These are phyloP conservation scores for Oidium heveae DNA, from an alignment of 2,329 filamentous ascomycete genomes.

Conservation along the genomic window DNA sequence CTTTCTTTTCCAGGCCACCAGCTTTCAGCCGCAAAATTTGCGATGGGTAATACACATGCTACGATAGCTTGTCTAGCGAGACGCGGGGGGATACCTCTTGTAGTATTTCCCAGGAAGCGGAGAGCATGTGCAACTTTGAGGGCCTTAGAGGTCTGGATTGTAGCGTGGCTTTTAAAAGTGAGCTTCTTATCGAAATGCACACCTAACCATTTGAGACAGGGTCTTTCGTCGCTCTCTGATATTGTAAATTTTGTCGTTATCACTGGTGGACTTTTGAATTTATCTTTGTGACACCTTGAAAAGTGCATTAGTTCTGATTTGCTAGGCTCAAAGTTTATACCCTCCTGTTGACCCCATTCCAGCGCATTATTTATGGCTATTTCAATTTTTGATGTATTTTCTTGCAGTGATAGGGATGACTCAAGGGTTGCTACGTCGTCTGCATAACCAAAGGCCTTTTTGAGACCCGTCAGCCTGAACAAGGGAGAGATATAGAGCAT, in stretches of 20 bases:
- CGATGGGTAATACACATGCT: background rate
- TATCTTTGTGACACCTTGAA: background rate
- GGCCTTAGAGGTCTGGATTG: background rate
- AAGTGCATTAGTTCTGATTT: background rate
- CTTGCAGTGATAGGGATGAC: no score
- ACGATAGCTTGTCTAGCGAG: background rate
- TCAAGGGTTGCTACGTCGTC: no score
- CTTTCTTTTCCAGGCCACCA: background rate
- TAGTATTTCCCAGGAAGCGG: background rate
- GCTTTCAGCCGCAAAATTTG: background rate
- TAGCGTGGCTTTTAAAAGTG: background rate
- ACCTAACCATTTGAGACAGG: background rate
- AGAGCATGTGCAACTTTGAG: background rate
- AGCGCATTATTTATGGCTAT: no score
- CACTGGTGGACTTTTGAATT: background rate
- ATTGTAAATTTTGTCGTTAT: background rate
- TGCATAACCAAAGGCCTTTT: no score
- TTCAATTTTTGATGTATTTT: no score
- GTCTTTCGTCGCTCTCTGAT: background rate
- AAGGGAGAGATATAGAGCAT: no score
- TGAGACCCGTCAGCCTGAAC: no score
- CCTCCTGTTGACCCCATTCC: background rate
- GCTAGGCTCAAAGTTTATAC: background rate
- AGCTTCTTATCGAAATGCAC: background rate
- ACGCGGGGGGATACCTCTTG: background rate